Base-by-base conservation (phyloP, 2,329 filamentous ascomycete genomes). In the Catunica adiposa region DNA sequence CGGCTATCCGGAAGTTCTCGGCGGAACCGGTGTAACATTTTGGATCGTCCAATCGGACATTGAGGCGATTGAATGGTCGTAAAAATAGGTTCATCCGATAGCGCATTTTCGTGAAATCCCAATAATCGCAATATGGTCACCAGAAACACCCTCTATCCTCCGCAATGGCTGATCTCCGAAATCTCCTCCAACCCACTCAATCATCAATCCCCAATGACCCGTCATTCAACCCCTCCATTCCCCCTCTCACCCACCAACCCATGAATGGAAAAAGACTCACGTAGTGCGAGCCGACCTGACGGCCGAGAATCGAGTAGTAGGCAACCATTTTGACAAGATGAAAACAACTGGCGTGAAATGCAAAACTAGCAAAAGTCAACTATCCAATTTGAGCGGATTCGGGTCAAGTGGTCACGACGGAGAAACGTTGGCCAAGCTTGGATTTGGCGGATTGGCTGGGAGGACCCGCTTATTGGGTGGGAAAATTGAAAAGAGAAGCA, bases 241-340 rank as follows among this genome's bases (percentile, higher is more conserved):
- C 40, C 2, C 40, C 3, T 17, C 2, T n/a, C 40, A n/a, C 40
- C 40, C 20, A n/a, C 40, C 22, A 11, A 51, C 9, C 14, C 6
- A 51, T 9, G 29, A 40, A 15, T 11, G 56, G 50, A 61, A 59
- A 46, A 58, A 34, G 55, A 74, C 78, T 65, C 63, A 81, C 78
- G 69, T 78, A 73, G 71, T 80, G 78, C 60, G 77, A 78, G 70
- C 71, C 78, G 67, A 81, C 67, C 68, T 79, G 73, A 66, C 71
- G 73, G 70, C 78, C 78, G 67, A 77, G 69, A 64, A 81, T 70
- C 62, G 66, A 73, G 71, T 80, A 81, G 51, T 57, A 55, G n/a
- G 55, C 52, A 55, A 60, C 59, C 59, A 61, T 61, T 52, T 15
- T 6, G 34, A 47, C 25, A 48, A 31, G 17, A 17, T 29, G 31